A percentile compares a stretch with the other conserved stretches of the same genome.
Conservation (phyloP, 2,329 filamentous ascomycete species). For the Fusarium illudens region DNA sequence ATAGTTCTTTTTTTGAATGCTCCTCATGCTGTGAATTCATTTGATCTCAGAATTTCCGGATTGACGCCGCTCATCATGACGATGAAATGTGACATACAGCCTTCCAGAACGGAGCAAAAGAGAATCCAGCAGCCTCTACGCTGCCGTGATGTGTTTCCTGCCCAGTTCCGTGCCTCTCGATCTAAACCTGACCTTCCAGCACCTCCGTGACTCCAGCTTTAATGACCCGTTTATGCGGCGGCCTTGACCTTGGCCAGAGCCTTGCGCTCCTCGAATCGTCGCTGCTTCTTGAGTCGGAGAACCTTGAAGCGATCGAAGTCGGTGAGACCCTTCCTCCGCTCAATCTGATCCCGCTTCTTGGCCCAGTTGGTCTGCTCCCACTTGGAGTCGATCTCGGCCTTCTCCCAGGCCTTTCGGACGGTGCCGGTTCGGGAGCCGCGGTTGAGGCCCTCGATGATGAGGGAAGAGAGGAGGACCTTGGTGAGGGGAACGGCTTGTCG, state of each 20-base stretch:
- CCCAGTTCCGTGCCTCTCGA: constrained; percentile 48
- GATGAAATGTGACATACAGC: constrained; percentile 71
- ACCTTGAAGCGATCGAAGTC: constrained; percentile 99
- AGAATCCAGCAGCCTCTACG: constrained; percentile 66
- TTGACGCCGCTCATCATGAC: constrained; percentile 71
- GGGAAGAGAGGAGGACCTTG: constrained; percentile 86
- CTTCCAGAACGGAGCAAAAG: constrained; percentile 66
- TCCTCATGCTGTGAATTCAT: constrained; percentile 51
- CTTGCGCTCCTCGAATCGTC: constrained; percentile 98
- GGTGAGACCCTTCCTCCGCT: constrained; percentile 88
- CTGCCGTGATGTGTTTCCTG: constrained; percentile 49
- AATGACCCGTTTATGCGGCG: constrained; percentile 69
- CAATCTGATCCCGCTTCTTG: constrained; percentile 87
- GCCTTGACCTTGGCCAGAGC: constrained; percentile 92
- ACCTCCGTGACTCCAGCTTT: constrained; percentile 46
- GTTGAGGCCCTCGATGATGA: constrained; percentile 86
- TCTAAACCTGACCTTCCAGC: constrained; percentile 50
- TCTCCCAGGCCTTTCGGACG: constrained; percentile 90
- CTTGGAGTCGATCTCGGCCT: constrained; percentile 89
- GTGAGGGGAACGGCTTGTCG: constrained; percentile 87
- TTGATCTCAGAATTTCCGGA: constrained; percentile 65
- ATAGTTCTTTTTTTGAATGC: constrained; percentile 40
- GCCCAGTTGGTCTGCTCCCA: constrained; percentile 93
- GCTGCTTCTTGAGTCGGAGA: constrained; percentile 98
- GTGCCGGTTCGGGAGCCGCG: constrained; percentile 83